Evolutionary conservation across 2,329 filamentous ascomycete species (phyloP).

Genomic region (Botrytis tulipae): DNA sequence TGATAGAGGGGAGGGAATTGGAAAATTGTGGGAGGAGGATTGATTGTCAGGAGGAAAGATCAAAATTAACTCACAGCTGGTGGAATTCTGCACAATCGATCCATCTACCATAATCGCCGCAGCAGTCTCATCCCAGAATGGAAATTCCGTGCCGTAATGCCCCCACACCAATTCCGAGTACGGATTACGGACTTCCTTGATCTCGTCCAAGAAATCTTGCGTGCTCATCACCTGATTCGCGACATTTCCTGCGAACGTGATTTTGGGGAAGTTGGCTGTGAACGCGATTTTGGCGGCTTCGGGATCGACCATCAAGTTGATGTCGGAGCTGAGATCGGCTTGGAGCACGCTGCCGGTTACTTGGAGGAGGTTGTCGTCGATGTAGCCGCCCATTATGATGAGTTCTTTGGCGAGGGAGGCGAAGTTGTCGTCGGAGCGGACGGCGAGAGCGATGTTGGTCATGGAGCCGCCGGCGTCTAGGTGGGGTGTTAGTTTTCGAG

Average conservation of each 20-base stretch:
- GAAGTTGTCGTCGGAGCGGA: constrained; percentile 47
- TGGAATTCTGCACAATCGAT: constrained; percentile 41
- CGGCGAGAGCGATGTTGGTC: constrained; percentile 50
- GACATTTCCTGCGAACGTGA: constrained; percentile 46
- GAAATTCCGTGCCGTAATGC: constrained; percentile 43
- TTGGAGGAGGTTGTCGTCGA: constrained; percentile 44
- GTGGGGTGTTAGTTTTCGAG: background rate
- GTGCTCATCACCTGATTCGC: constrained; percentile 48
- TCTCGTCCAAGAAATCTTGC: constrained; percentile 42
- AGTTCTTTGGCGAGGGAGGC: constrained; percentile 47
- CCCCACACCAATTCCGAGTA: constrained; percentile 43
- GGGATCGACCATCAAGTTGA: constrained; percentile 52
- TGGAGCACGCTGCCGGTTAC: constrained; percentile 34
- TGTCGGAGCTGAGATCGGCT: constrained; percentile 40
- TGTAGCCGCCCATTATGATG: constrained; percentile 51
- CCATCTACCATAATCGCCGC: constrained; percentile 44
- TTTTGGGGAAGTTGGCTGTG: constrained; percentile 47
- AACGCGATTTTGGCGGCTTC: constrained; percentile 50
- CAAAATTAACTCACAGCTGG: constrained; percentile 34
- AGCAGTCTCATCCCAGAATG: constrained; percentile 49
- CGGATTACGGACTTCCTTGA: constrained; percentile 41
- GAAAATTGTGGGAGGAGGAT: too few species aligned
- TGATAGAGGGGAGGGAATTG: too few species aligned
- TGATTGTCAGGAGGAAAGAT: too few species aligned
- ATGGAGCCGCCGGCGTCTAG: constrained; percentile 44